These are phyloP conservation scores for Candida tunisiensis DNA, from an alignment of 1,139 yeast genomes.

Conservation along the genomic window DNA sequence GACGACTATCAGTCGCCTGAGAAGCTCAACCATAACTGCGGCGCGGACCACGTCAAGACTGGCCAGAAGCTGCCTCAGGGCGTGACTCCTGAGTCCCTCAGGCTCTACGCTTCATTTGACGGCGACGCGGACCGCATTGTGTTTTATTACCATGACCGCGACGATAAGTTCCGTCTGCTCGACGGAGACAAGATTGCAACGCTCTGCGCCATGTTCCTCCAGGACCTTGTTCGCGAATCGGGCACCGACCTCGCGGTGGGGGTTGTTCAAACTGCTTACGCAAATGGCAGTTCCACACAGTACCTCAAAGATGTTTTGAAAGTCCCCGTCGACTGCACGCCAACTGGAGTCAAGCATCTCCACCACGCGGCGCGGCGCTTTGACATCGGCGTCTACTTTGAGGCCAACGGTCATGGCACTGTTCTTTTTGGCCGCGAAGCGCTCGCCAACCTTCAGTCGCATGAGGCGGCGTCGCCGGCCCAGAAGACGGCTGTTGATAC, in stretches of 20 bases:
- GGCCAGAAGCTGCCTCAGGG: slow-evolving; percentile 63
- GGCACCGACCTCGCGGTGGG: slow-evolving; percentile 35
- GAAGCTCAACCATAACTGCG: slow-evolving; percentile 61
- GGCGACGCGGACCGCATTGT: slow-evolving; percentile 97
- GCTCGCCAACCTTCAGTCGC: slow-evolving; percentile 20
- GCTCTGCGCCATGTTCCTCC: slow-evolving; percentile 54
- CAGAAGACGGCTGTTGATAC: slow-evolving; percentile 30
- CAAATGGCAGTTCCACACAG: slow-evolving; percentile 80
- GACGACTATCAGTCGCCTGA: slow-evolving; percentile 37
- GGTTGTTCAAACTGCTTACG: slow-evolving; percentile 94
- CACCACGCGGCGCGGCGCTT: slow-evolving; percentile 76
- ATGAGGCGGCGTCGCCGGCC: slow-evolving; percentile 19
- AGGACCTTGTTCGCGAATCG: slow-evolving; percentile 28
- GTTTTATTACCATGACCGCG: slow-evolving; percentile 47
- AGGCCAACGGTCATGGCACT: slow-evolving; percentile 99
- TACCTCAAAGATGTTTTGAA: slow-evolving; percentile 46
- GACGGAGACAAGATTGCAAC: slow-evolving; percentile 96
- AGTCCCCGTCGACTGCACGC: slow-evolving; percentile 75
- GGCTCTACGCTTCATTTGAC: slow-evolving; percentile 71
- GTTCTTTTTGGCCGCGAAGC: slow-evolving; percentile 59
- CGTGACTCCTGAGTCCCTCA: slow-evolving; percentile 23
- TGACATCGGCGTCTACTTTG: slow-evolving; percentile 89
- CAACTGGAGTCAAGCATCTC: slow-evolving; percentile 92
- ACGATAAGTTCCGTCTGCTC: slow-evolving; percentile 40
- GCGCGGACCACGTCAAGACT: slow-evolving; percentile 93